Base-by-base conservation (phyloP, 805 yeast genomes). In the Metschnikowia sp. region DNA sequence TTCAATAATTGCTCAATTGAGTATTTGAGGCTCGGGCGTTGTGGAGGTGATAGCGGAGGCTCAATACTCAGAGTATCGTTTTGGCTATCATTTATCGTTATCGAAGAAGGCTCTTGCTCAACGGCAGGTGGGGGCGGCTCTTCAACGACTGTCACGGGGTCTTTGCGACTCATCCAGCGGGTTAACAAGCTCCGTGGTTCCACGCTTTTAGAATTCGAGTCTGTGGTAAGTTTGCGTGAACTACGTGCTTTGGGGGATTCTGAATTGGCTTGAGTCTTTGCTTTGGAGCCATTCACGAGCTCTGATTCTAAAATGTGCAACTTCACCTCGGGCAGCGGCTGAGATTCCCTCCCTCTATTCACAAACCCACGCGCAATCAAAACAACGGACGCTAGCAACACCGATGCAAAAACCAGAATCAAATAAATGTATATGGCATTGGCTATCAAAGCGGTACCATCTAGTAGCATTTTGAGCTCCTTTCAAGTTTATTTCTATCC, bases 381-480 rank as follows among this genome's bases (percentile, higher is more conserved):
- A 22, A 41, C 26, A 9, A 42, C 22, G 22, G 52, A 42, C 10
- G 50, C 54, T n/a, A 42, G 26, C 12, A 49, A 30, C 35, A 45
- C 44, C 9, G 50, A 42, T 2, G 41, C 32, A 35, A 43, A 49
- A 11, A 49, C 42, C 35, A 50, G 39, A 12, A 45, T 29, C 35
- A 51, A 44, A 35, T 49, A 51, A 3, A 51, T 49, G 39, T 51
- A 51, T 18, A 51, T 42, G 22, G 54, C 50, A 39, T 51, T 51
- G 15, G 54, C 50, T 35, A 51, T 26, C 22, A 47, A 40, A 32
- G 45, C 51, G 22, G 48, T 49, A 22, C 40, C 51, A 31, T 50
- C 48, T 44, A 49, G 47, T 39, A 50, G 49, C 53, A 52, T 49
- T 30, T 40, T 47, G 15, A 26, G 33, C 29, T 15, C 26, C 36